Evolutionary conservation across 805 yeast species (phyloP).

Genomic region (Candida parachauliodes): DNA sequence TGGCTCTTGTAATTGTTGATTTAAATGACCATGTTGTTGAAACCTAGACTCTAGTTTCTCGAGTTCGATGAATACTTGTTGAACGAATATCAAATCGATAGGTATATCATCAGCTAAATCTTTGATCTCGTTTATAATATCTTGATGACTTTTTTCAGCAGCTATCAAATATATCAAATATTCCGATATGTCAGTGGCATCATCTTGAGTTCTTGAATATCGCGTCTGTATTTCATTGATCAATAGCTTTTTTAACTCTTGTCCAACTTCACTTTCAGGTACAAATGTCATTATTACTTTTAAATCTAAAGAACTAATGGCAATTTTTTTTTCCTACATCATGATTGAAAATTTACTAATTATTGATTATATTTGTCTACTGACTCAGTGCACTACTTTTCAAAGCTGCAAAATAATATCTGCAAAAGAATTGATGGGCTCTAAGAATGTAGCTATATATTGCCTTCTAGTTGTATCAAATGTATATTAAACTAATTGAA

Average conservation of each 20-base stretch:
- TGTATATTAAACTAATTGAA: too few relatives aligned
- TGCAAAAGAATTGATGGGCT: too few relatives aligned
- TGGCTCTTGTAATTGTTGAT: constrained; percentile 9
- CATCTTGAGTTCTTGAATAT: constrained; percentile 31
- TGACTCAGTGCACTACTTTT: neutral
- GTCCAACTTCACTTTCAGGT: constrained; percentile 39
- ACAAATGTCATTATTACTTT: constrained; percentile 24
- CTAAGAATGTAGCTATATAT: too few relatives aligned
- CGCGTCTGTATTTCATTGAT: constrained; percentile 33
- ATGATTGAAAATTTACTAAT: too few relatives aligned
- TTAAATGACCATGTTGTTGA: too few relatives aligned
- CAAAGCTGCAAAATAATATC: too few relatives aligned
- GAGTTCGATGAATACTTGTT: constrained; percentile 56
- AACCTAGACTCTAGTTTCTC: constrained; percentile 27
- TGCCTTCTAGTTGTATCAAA: too few relatives aligned
- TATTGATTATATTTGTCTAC: too few relatives aligned
- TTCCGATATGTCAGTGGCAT: constrained; percentile 62
- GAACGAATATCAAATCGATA: constrained; percentile 55
- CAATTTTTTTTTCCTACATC: constrained; percentile 2
- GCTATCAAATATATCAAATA: constrained; percentile 68
- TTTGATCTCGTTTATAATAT: constrained; percentile 57
- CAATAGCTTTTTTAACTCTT: constrained; percentile 30
- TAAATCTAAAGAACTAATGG: neutral
- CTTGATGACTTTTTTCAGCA: constrained; percentile 59
- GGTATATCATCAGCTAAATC: constrained; percentile 62